Base-by-base conservation (phyloP, 305 asterid species). In the Fraxinus paxiana region DNA sequence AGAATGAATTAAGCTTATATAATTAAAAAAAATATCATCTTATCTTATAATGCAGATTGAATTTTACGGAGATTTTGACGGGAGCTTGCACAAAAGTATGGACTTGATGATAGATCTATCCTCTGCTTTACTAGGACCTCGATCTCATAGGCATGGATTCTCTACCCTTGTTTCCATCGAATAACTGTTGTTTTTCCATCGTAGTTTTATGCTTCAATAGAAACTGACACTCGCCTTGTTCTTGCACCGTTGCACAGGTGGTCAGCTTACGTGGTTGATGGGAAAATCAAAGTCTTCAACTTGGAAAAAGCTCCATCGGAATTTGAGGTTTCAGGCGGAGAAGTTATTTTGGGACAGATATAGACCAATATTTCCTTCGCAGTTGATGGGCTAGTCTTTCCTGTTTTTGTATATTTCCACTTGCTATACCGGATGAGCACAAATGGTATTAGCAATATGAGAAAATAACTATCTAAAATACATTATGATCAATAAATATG, bases 11-110 rank as follows among this genome's bases (percentile, higher is more conserved):
- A 1, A 1, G 22, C 18, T 30, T 69, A 69, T 5, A 1, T 28
- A 1, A 30, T 28, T 69, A 7, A 0, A 65, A 4, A 24, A 61
- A 22, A 31, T 61, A 61, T 61, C 28, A 12, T 70, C 6, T 59
- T 76, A 9, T 73, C 30, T 41, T 73, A 41, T 41, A 33, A 17
- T 83, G 79, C 90, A 93, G 99, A 91, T 95, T 83, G 99, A 95
- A 77, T 95, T 95, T 84, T 95, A 92, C 77, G 99, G 98, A 82
- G 99, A 95, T 86, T 92, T 94, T 71, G 99, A 95, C 34, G 98
- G 94, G 80, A 93, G 97, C 90, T 92, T 95, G 90, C 97, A 92
- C 90, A 93, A 91, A 78, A 93, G 91, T 82, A 88, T 93, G 82
- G 97, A 94, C 86, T 87, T 95, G 88, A 80, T 86, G 31, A 77